phyloP scores from a whole-genome alignment of 129 eudicot species.

The Pittosporum tobira region DNA sequence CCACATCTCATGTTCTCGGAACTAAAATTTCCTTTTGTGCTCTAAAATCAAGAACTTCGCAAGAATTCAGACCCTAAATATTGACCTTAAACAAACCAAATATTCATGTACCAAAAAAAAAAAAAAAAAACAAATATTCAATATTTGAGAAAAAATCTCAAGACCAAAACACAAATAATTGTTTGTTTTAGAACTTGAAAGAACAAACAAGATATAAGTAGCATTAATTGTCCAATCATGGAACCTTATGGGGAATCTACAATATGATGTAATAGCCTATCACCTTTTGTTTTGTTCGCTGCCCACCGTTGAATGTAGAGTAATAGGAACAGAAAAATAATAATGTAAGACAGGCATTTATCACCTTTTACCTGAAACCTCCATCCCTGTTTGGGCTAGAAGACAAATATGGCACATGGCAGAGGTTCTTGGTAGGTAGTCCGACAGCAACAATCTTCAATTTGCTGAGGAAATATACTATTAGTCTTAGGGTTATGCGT shows the following conservation, averaged over 20 bases:
- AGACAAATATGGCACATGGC: slow-evolving; percentile 13
- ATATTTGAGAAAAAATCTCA: not conserved
- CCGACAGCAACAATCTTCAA: not conserved
- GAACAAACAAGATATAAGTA: not conserved
- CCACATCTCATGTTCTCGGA: not conserved
- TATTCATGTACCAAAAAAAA: too few relatives aligned
- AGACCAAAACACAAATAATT: not conserved
- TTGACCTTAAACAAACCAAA: too few relatives aligned
- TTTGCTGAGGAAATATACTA: too few relatives aligned
- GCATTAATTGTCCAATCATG: slow-evolving; percentile 8
- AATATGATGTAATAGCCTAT: not conserved
- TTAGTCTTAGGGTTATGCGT: too few relatives aligned
- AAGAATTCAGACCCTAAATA: too few relatives aligned
- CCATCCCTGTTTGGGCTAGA: not conserved
- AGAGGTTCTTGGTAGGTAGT: slow-evolving; percentile 4
- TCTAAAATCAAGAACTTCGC: not conserved
- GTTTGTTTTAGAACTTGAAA: not conserved
- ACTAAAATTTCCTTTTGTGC: not conserved
- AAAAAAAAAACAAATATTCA: too few relatives aligned
- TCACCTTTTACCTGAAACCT: not conserved
- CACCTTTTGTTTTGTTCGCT: not conserved
- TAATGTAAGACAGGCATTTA: slow-evolving; percentile 7
- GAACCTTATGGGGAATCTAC: not conserved
- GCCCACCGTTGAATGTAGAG: slow-evolving; percentile 9
- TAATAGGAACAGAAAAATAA: slow-evolving; percentile 6